These are phyloP conservation scores for Cudoniella acicularis DNA, from an alignment of 495 filamentous ascomycete species.

Conservation along the genomic window DNA sequence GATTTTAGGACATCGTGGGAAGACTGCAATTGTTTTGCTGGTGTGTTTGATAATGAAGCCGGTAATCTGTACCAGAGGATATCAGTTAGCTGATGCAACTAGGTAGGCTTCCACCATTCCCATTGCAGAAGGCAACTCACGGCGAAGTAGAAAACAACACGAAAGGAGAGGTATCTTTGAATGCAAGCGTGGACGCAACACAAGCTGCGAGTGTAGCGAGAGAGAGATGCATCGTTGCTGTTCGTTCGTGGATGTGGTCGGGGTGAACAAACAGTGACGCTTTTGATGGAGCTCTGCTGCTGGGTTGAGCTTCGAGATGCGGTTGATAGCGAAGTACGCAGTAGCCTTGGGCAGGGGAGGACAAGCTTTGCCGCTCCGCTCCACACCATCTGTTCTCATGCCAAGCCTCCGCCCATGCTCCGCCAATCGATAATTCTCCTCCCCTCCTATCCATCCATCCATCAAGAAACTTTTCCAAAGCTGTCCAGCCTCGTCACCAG, in stretches of 20 bases:
- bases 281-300: slow-evolving; percentile 1
- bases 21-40: slow-evolving; percentile 41
- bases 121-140: slow-evolving; percentile 50
- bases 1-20: slow-evolving; percentile 33
- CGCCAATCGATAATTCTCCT: not conserved
- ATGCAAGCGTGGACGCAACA: slow-evolving; percentile 59
- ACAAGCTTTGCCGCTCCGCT: no score
- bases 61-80: slow-evolving; percentile 6
- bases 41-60: not conserved
- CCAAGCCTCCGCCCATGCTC: not conserved
- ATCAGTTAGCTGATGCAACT: not conserved
- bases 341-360: not conserved
- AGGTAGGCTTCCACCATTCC: not conserved
- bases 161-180: slow-evolving; percentile 83
- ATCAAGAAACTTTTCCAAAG: not conserved
- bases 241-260: slow-evolving; percentile 9
- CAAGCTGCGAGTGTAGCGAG: slow-evolving; percentile 57
- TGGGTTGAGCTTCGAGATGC: slow-evolving; percentile 1
- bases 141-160: slow-evolving; percentile 75
- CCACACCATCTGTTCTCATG: not conserved
- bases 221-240: slow-evolving; percentile 56
- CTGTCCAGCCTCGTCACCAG: not conserved
- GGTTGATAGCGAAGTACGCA: not conserved
- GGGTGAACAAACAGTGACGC: slow-evolving; percentile 8
- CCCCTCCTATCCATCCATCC: not conserved